Base-by-base conservation (phyloP, 345 rosid genomes). In the Dipteronia dyeriana region DNA sequence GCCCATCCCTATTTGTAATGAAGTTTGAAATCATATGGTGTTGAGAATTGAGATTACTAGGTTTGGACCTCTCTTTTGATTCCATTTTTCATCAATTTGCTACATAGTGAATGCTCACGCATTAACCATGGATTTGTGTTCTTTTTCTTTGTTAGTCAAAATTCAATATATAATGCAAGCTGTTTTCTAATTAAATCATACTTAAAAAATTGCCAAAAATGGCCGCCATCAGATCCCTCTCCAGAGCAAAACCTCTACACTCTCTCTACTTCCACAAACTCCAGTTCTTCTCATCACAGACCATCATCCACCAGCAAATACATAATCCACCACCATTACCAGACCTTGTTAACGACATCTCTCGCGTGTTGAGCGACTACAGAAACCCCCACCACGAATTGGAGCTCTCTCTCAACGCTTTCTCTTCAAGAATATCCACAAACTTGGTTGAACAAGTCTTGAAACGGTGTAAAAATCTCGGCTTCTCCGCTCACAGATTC, bases 401-500 rank as follows among this genome's bases (percentile, higher is more conserved):
- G 47, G 91, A 93, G 53, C 84, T 49, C 84, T 82, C 90, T 54
- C 94, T 90, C 7, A 47, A 22, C 45, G 0, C 79, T 16, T 89
- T 83, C 87, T 83, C 93, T 59, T 73, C 93, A 0, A 83, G 54
- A 20, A 56, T 95, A 1, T 90, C 97, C 38, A 23, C 92, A 7
- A 80, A 85, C 80, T 76, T 90, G 5, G 93, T 91, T 23, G 97
- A 93, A 70, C 92, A 95, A 68, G 95, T 93, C 43, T 79, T 95
- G 74, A 93, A 95, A 47, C 91, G 95, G 74, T 93, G 95, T 85
- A 91, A 87, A 78, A 87, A 91, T 70, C 92, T 93, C 26, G 95
- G 94, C 0, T 91, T 91, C 77, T 63, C 97, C 3, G 89, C 98
- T 31, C 98, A 95, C 76, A 86, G 97, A 41, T 91, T 95, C 89